Base-by-base conservation (phyloP, 2,329 filamentous ascomycete genomes). In the Cadophora malorum region DNA sequence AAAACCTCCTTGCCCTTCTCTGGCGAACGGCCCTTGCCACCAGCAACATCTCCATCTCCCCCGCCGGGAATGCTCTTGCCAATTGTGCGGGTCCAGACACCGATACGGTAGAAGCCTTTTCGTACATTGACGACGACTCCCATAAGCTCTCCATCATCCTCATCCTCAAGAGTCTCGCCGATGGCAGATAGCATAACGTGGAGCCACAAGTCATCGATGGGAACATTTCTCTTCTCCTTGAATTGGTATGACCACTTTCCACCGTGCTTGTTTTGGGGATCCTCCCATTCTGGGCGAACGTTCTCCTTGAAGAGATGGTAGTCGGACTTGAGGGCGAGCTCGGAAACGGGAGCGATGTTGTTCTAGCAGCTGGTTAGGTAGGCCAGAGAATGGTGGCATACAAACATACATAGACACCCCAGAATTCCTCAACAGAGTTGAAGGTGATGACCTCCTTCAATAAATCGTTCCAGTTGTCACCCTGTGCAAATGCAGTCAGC, bases 261-360 rank as follows among this genome's bases (percentile, higher is more conserved):
- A 76, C 96, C 96, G 80, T 98, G 94, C 88, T 98, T 99, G 86
- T 99, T 99, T 84, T 98, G 94, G 31, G 89, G 86, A 80, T 99
- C 96, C 82, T 99, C 96, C 96, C 96, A 99, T 83, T 99, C 96
- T 45, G 96, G 96, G 72, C 96, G 93, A 71, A 99, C 93, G 73
- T 94, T 94, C 76, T 91, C 91, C 86, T 99, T 99, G 91, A 99
- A 99, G 55, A 99, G 91, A 79, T 99, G 96, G 84, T 99, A 99
- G 81, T 99, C 96, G 78, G 96, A 97, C 85, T 99, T 99, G 79
- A 97, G 90, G 55, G 94, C 93, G 53, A 99, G 90, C 77, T 98
- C 94, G 75, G 95, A 97, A 75, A 96, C 95, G 53, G 94, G 91
- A 62, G 95, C 93, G 80, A 99, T 97, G 82, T 99, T 99, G 87